A percentile compares a stretch with the other conserved stretches of the same genome.
Conservation (phyloP, 257 asterid species). For the Verbena officinalis region DNA sequence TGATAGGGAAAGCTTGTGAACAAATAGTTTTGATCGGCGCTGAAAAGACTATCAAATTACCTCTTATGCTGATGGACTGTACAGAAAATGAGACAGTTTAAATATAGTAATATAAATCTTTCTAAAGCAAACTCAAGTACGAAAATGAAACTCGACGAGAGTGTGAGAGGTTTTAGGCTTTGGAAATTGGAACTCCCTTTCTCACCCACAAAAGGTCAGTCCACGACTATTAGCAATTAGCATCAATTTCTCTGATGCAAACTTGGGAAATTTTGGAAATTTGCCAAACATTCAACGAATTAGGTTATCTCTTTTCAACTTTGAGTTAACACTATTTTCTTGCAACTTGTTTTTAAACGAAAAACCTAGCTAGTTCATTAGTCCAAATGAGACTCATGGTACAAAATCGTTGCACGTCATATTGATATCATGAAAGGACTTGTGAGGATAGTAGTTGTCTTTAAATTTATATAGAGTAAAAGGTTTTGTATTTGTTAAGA, state of each 20-base stretch:
- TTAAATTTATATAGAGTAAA: too few relatives aligned
- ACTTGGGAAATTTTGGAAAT: not conserved
- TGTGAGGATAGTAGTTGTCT: too few relatives aligned
- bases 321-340: not conserved
- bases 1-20: too few relatives aligned
- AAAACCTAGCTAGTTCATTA: not conserved
- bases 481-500: too few relatives aligned
- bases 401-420: not conserved
- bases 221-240: not conserved
- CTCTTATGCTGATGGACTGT: too few relatives aligned
- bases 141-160: slow-evolving; percentile 54
- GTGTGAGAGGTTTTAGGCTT: slow-evolving; percentile 18
- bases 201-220: slow-evolving; percentile 26
- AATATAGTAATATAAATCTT: too few relatives aligned
- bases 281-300: not conserved
- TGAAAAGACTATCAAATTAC: too few relatives aligned
- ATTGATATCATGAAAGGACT: too few relatives aligned
- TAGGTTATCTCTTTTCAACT: slow-evolving; percentile 20
- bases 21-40: too few relatives aligned
- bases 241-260: slow-evolving; percentile 1
- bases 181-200: slow-evolving; percentile 3
- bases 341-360: not conserved
- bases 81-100: too few relatives aligned
- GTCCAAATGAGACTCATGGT: not conserved
- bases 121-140: too few relatives aligned